Evolutionary conservation across 345 rosid genomes (phyloP).

Genomic region (Ceriops tagal): DNA sequence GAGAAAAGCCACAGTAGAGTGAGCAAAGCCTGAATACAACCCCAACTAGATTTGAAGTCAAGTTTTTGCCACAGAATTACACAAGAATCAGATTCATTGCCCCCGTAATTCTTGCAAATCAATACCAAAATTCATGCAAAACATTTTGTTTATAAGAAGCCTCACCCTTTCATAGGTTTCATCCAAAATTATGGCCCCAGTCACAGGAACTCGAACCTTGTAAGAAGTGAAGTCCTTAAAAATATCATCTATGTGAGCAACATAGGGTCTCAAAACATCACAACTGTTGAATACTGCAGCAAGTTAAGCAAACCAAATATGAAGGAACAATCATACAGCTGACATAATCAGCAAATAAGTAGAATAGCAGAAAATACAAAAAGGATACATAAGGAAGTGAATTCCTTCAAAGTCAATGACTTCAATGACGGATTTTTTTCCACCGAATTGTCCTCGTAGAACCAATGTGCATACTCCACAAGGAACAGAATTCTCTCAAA

Average conservation of each 20-base stretch:
- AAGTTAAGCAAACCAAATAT: slow-evolving; percentile 39
- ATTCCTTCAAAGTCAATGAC: slow-evolving; percentile 84
- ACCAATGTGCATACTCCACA: slow-evolving; percentile 98
- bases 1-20: neutral
- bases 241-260: slow-evolving; percentile 84
- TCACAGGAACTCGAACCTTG: slow-evolving; percentile 95
- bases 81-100: too few relatives aligned
- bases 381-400: slow-evolving; percentile 88
- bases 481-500: slow-evolving; percentile 95
- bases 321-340: neutral
- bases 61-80: too few relatives aligned
- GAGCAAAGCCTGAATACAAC: neutral
- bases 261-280: slow-evolving; percentile 84
- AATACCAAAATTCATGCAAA: neutral
- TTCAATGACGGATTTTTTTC: slow-evolving; percentile 87
- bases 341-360: neutral
- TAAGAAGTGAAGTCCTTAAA: slow-evolving; percentile 97
- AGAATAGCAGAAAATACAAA: neutral
- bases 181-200: slow-evolving; percentile 95
- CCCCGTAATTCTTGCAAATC: neutral
- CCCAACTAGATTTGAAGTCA: too few relatives aligned
- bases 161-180: slow-evolving; percentile 93
- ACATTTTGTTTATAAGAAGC: slow-evolving; percentile 4
- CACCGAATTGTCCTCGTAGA: slow-evolving; percentile 91
- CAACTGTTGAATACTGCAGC: slow-evolving; percentile 83